Evolutionary conservation across 768 basidiomycete genomes (phyloP).

Genomic region (Kondoa subrosea): DNA sequence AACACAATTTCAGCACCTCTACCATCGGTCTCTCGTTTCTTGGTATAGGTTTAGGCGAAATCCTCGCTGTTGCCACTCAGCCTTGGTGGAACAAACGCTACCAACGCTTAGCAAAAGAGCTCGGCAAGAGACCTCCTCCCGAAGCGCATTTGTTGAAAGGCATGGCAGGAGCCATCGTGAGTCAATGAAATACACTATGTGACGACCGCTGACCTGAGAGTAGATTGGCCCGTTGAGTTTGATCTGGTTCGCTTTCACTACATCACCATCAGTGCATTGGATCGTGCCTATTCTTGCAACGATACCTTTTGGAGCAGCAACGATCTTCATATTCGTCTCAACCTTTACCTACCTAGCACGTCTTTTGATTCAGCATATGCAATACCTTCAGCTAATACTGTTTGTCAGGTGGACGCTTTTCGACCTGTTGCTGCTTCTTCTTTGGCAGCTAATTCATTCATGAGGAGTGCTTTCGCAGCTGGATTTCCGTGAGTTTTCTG

Average conservation of each 20-base stretch:
- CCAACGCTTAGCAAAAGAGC: slow-evolving; percentile 7
- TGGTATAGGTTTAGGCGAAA: slow-evolving; percentile 30
- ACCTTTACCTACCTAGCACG: slow-evolving; percentile 42
- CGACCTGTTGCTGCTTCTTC: slow-evolving; percentile 45
- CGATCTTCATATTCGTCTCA: slow-evolving; percentile 35
- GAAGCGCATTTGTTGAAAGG: slow-evolving; percentile 23
- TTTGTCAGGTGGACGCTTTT: slow-evolving; percentile 42
- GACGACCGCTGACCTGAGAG: neutral
- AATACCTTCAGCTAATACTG: slow-evolving; percentile 41
- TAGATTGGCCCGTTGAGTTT: slow-evolving; percentile 16
- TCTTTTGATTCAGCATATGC: neutral
- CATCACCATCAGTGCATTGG: slow-evolving; percentile 39
- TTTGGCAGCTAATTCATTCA: slow-evolving; percentile 48
- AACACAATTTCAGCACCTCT: slow-evolving; percentile 31
- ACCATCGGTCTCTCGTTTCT: slow-evolving; percentile 9
- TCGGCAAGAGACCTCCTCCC: slow-evolving; percentile 19
- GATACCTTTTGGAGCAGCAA: slow-evolving; percentile 42
- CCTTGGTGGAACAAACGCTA: slow-evolving; percentile 29
- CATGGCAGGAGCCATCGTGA: slow-evolving; percentile 13
- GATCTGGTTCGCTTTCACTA: slow-evolving; percentile 45
- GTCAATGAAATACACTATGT: neutral
- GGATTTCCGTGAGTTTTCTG: no score
- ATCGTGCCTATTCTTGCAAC: slow-evolving; percentile 39
- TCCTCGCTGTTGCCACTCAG: slow-evolving; percentile 26
- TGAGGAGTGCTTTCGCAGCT: slow-evolving; percentile 39